These are phyloP conservation scores for Tolypocladium sp. DNA, from an alignment of 2,329 filamentous ascomycete genomes.

Conservation along the genomic window DNA sequence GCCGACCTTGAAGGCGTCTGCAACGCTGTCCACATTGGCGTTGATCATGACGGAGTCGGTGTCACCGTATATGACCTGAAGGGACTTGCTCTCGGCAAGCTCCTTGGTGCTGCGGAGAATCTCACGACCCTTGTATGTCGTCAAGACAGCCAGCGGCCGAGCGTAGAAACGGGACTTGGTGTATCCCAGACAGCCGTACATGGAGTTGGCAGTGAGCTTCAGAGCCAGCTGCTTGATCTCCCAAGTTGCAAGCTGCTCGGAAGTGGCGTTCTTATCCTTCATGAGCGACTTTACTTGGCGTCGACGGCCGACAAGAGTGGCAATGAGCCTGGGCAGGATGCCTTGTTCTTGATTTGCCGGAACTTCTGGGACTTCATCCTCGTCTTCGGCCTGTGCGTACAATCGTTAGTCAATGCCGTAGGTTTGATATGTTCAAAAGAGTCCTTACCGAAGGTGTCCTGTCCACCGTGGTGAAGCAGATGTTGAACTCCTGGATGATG, in stretches of 20 bases:
- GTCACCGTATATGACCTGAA: constrained; percentile 97
- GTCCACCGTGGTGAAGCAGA: constrained; percentile 97
- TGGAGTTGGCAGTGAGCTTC: constrained; percentile 97
- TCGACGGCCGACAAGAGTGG: constrained; percentile 80
- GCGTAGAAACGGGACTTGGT: constrained; percentile 97
- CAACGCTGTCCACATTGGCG: constrained; percentile 88
- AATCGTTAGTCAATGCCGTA: constrained; percentile 7
- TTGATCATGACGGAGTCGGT: constrained; percentile 99
- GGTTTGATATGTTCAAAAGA: neutral
- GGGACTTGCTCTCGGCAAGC: constrained; percentile 78
- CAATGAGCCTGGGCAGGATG: constrained; percentile 82
- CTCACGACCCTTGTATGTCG: constrained; percentile 94
- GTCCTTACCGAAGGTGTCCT: constrained; percentile 56
- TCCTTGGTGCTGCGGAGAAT: constrained; percentile 95
- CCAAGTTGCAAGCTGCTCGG: constrained; percentile 86
- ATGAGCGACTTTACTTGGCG: constrained; percentile 92
- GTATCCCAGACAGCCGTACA: constrained; percentile 98
- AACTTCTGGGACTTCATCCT: constrained; percentile 83
- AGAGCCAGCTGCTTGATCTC: constrained; percentile 96
- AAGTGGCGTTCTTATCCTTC: constrained; percentile 83
- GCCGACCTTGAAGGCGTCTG: constrained; percentile 83
- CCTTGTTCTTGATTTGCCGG: constrained; percentile 71
- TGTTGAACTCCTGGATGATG: constrained; percentile 99
- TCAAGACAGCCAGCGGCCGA: constrained; percentile 86
- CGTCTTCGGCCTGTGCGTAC: constrained; percentile 48